A percentile compares a stretch with the other conserved stretches of the same genome.
Evolutionary conservation across 192 early-diverging fungal species (phyloP).

Genomic region (Coemansia sp.): DNA sequence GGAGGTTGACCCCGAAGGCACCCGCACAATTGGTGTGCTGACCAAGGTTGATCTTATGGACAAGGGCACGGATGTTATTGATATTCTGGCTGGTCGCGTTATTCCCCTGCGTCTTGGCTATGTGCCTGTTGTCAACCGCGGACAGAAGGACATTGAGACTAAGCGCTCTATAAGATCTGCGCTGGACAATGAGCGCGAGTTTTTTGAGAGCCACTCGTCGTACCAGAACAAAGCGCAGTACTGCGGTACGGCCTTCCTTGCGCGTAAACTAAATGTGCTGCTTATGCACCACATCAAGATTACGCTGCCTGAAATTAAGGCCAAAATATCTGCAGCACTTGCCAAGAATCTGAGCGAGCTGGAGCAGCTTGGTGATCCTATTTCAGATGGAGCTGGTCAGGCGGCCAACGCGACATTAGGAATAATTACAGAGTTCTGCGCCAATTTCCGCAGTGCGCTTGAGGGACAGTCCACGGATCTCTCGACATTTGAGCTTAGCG

Average conservation of each 20-base stretch:
- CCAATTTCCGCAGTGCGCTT: constrained; percentile 92
- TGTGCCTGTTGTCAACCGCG: constrained; percentile 99
- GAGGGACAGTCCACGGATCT: constrained; percentile 96
- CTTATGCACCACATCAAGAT: constrained; percentile 99
- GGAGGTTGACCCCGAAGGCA: constrained; percentile 98
- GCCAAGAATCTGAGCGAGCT: constrained; percentile 87
- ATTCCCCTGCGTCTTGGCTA: constrained; percentile 97
- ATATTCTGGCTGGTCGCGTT: constrained; percentile 94
- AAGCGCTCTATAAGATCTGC: constrained; percentile 87
- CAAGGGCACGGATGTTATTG: constrained; percentile 98
- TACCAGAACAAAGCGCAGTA: constrained; percentile 97
- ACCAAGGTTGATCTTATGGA: constrained; percentile 99
- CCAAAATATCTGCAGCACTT: constrained; percentile 86
- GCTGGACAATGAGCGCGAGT: constrained; percentile 84
- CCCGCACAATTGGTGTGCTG: constrained; percentile 97
- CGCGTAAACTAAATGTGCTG: constrained; percentile 96
- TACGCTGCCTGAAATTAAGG: constrained; percentile 98
- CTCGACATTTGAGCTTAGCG: constrained; percentile 90
- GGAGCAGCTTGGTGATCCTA: constrained; percentile 83
- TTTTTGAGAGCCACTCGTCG: constrained; percentile 93
- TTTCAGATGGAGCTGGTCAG: constrained; percentile 72
- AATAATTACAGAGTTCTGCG: constrained; percentile 98
- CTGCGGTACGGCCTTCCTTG: constrained; percentile 98
- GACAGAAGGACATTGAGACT: constrained; percentile 94
- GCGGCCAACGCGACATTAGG: constrained; percentile 89